Evolutionary conservation across 1,284 basidiomycete genomes (phyloP), one percentile per base, ranked within the genome.

Genomic region (Fomes fomentarius): DNA sequence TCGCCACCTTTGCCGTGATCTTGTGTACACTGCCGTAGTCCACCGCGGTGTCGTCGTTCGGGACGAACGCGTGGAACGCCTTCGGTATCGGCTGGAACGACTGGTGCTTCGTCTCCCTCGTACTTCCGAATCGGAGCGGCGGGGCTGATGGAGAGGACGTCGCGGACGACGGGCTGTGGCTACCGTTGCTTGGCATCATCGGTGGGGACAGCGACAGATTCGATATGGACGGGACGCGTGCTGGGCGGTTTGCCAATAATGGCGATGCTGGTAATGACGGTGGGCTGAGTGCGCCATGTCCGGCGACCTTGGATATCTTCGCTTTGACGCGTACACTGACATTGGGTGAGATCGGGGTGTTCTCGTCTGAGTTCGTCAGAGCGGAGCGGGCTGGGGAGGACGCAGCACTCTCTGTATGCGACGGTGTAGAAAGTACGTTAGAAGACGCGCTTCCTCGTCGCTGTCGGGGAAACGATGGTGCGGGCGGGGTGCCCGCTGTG

Each of bases 1-100:
- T 83, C 24, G 58, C 61, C 21, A 81, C 74, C 56, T 75, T 83
- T 22, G 58, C 61, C 21, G 54, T 43, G 7, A 48, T 74, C 62
- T 38, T 61, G 30, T 58, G 50, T 1, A 35, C 30, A 44, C 48
- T 33, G 56, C 63, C 47, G 57, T 72, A 69, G 35, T 64, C 62
- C 8, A 66, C 56, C 4, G 56, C 58, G 14, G 63, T 56, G 64
- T 74, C 71, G 52, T 76, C 74, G 51, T 66, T 68, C 1, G 68
- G 59, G 4, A 51, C 41, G 31, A 68, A 66, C 2, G 51, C 40
- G 14, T 61, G 59, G 21, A 58, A 58, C 6, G 48, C 60, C 40
- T 63, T 62, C 30, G 59, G 53, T 12, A 54, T 30, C 7, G 68
- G 55, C 35, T 63, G 63, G 42, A 59, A 66, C 1, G 57, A 55